Conservation (phyloP, 176 grass and related monocot species). For the Sorghum bicolor region Sorghum_bicolor_NCBIv3 NC_012879.2:60190501-60191000, state of each 20-base stretch:
- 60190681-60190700: neutral
- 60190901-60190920: no score
- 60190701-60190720: no score
- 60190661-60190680: neutral
- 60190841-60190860: neutral
- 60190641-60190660: neutral
- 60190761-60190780: neutral
- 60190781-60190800: neutral
- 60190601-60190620: neutral
- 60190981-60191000: neutral
- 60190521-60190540: constrained; percentile 41
- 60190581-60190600: neutral
- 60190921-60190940: neutral
- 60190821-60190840: neutral
- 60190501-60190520: constrained; percentile 64
- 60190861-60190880: neutral
- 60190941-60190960: neutral
- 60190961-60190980: neutral
- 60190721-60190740: neutral
- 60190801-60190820: neutral
- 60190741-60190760: neutral
- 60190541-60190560: constrained; percentile 38
- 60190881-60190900: neutral
- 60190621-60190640: neutral
- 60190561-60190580: neutral